Evolutionary conservation across 2,329 filamentous ascomycete genomes (phyloP).

Genomic region (Seiridium unicorne): DNA sequence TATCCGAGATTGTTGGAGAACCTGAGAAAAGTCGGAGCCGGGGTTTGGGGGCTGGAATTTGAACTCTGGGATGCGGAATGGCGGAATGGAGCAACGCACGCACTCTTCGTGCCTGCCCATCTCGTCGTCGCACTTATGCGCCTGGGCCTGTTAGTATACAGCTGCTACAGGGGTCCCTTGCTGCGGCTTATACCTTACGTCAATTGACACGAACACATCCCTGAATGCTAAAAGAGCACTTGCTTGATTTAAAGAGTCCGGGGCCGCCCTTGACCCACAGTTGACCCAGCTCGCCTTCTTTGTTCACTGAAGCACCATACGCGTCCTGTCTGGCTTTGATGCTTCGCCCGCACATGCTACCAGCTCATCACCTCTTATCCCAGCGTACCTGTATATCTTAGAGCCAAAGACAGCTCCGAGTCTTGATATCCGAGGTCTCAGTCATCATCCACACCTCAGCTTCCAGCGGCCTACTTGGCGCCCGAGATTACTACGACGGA

Average conservation of each 20-base stretch:
- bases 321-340: neutral
- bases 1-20: neutral
- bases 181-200: constrained; percentile 5
- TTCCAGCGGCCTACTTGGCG: too few species aligned
- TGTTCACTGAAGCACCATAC: neutral
- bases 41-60: neutral
- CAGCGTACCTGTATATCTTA: too few species aligned
- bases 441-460: too few species aligned
- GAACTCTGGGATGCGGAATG: neutral
- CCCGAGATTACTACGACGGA: neutral
- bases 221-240: neutral
- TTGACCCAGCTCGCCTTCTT: neutral
- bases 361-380: too few species aligned
- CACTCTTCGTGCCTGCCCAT: neutral
- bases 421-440: too few species aligned
- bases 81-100: neutral
- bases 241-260: neutral
- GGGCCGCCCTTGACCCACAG: neutral
- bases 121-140: neutral
- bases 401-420: too few species aligned
- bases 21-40: neutral
- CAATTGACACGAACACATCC: constrained; percentile 1
- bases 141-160: neutral
- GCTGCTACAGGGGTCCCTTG: neutral
- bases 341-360: too few species aligned